Evolutionary conservation across 768 basidiomycete genomes (phyloP), one percentile per base, ranked within the genome.

Genomic region (Amanita brunnescens): DNA sequence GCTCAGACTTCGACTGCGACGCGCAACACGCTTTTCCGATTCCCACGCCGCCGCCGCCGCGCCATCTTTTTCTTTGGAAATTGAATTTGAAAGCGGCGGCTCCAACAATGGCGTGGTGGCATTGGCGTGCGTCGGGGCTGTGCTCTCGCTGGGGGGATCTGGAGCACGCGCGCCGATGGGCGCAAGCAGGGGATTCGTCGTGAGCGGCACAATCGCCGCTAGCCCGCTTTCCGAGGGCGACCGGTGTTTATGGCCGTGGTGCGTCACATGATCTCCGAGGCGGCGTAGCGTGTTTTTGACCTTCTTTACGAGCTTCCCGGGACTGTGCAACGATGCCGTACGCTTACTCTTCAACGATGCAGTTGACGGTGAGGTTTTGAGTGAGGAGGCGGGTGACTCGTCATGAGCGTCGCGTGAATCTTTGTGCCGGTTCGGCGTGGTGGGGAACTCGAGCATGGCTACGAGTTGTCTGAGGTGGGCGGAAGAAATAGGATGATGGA

Each of bases 261-360:
- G 61, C 16, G 66, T 67, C 67, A 70, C 66, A 62, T 68, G 67
- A 39, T 61, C 61, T 49, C 64, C 62, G n/a, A 70, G 56, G n/a
- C 64, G 63, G 42, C 61, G 59, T 29, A 70, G 57, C 48, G 65
- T 61, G 21, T 57, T 57, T 56, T 66, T 67, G 30, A 67, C 62
- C 37, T 63, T 65, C 47, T 62, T 67, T 20, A 57, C 62, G 21
- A 68, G 57, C 51, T 65, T 67, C 44, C 58, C 57, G 35, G 63
- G 57, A n/a, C 60, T 47, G 50, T 46, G 30, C 41, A 26, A 12
- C 30, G 49, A 50, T 16, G 14, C 24, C 10, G 41, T 23, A 20
- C 33, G 40, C 35, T 44, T 51, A 23, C 50, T 37, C 33, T 26
- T 51, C 12, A 20, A 9, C 21, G 50, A 51, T 37, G 47, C 38